Evolutionary conservation across 176 grass and related monocot genomes (phyloP).

Genomic region (Dendrocalamus sinicus): DNA sequence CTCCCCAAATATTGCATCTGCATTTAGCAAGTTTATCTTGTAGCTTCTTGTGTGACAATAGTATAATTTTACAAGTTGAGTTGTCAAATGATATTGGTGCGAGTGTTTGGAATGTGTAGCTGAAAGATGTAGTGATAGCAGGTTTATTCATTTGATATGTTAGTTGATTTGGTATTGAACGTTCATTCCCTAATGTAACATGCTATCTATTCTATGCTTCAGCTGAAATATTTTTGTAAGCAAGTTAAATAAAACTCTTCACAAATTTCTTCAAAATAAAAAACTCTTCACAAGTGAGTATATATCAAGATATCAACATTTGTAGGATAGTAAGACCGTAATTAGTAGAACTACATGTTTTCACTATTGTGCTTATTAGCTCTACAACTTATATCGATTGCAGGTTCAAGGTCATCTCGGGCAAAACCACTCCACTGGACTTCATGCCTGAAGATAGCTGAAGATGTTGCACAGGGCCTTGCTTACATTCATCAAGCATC

Average conservation of each 20-base stretch:
- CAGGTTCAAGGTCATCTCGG: constrained; percentile 80
- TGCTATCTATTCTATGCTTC: not conserved
- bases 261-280: not conserved
- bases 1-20: constrained; percentile 1
- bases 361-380: constrained; percentile 13
- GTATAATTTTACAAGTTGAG: not conserved
- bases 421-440: constrained; percentile 97
- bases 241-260: not conserved
- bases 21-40: not conserved
- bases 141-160: not conserved
- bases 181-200: no score
- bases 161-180: not conserved
- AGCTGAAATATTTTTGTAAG: not conserved
- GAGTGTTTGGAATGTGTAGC: not conserved
- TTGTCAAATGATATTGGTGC: not conserved
- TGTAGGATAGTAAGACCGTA: not conserved
- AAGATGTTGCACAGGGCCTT: constrained; percentile 89
- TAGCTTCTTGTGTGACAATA: not conserved
- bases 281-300: not conserved
- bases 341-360: not conserved
- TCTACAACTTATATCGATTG: not conserved
- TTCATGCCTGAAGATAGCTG: constrained; percentile 96
- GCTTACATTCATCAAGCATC: constrained; percentile 97
- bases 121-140: not conserved
- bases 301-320: constrained; percentile 1